Evolutionary conservation across 257 asterid species (phyloP), one percentile per base, ranked within the genome.

Genomic region (Gentiana macrophylla): DNA sequence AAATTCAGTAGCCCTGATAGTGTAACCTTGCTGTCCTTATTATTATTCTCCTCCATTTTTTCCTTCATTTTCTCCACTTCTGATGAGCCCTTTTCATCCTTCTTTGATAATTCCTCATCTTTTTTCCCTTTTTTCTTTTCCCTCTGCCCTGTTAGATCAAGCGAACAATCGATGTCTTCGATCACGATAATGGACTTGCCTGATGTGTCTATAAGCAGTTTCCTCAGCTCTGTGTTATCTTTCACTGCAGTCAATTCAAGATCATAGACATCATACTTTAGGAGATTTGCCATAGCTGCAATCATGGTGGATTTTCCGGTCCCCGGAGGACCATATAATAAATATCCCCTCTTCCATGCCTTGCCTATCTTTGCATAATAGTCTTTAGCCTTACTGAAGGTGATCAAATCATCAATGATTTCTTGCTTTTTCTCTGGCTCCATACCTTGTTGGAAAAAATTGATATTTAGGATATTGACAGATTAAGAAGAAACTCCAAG

Each of bases 281-380:
- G 3, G 2, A 66, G 48, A 38, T 59, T 53, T 4, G 71, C 65
- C 50, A 55, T 55, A n/a, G 60, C 60, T 6, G 49, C 60, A 13
- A 55, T 41, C 60, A 37, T 55, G 49, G 60, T 2, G 1, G 71
- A 67, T 52, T 67, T 67, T 4, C 66, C 71, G 0, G 66, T 67
- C 3, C 66, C 71, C 0, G 71, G 71, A 38, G 71, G 71, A 37
- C 66, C 71, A 35, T 60, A 49, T 1, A 67, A 52, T 12, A 67
- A 66, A 54, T 67, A 67, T 1, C 71, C 72, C 37, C 93, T 67
- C 61, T 80, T 83, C 93, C 93, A 83, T 0, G 89, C 79, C 66
- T 83, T 83, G 1, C 93, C 93, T 6, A 83, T 57, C 66, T 76
- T 76, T 1, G 70, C 65, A n/a, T 83, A 83, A 15, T 75, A 83